These are phyloP conservation scores for Xylaria sp. DNA, from an alignment of 2,329 filamentous ascomycete genomes.

Conservation along the genomic window DNA sequence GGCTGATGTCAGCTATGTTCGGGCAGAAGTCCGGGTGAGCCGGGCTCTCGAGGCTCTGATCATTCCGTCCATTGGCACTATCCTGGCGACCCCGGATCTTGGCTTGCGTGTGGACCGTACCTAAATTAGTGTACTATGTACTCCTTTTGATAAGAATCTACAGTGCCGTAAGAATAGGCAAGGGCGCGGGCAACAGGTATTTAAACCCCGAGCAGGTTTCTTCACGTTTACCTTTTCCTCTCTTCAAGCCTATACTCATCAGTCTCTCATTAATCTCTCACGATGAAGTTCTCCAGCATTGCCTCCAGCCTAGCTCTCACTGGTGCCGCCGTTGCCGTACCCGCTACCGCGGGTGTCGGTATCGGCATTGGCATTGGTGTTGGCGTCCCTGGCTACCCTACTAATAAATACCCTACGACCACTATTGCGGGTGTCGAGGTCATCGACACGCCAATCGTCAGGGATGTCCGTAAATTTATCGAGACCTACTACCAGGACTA, in stretches of 20 bases:
- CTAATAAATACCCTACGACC: constrained; percentile 18
- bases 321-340: constrained; percentile 18
- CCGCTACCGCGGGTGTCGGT: too few relatives aligned
- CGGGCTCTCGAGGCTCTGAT: too few relatives aligned
- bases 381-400: too few relatives aligned
- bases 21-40: too few relatives aligned
- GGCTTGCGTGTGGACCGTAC: constrained; percentile 18
- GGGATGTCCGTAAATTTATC: constrained; percentile 21
- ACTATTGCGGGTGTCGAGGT: constrained; percentile 32
- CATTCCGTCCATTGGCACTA: not conserved
- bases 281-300: constrained; percentile 34
- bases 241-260: not conserved
- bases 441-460: constrained; percentile 32
- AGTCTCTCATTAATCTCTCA: constrained; percentile 14
- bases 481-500: constrained; percentile 33
- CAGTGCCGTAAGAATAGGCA: not conserved
- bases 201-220: constrained; percentile 14
- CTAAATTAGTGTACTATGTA: not conserved
- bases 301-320: constrained; percentile 28
- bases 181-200: constrained; percentile 10
- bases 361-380: too few relatives aligned
- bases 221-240: not conserved
- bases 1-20: not conserved
- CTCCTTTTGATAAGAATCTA: constrained; percentile 5
- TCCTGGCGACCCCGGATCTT: constrained; percentile 24